Evolutionary conservation across 225 moss, liverwort and hornwort genomes (phyloP).

Genomic region (Thuidium tamariscinum): DNA sequence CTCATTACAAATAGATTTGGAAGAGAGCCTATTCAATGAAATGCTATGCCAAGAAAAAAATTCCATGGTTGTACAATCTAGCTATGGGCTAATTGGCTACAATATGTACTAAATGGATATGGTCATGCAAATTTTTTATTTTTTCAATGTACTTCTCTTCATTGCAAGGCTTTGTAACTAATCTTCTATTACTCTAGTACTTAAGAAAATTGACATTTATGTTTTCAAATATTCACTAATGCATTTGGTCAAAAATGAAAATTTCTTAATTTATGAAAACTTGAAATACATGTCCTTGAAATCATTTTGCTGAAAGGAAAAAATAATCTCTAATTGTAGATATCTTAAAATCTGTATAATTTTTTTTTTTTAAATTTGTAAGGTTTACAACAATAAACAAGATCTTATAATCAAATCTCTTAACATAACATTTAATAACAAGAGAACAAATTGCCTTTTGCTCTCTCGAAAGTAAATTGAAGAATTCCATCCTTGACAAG

Average conservation of each 20-base stretch:
- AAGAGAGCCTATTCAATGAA: accelerated
- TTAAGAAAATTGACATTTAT: not conserved
- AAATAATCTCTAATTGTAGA: not conserved
- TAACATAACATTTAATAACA: too few species aligned
- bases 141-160: accelerated
- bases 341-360: not conserved
- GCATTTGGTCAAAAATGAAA: not conserved
- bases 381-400: not conserved
- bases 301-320: too few species aligned
- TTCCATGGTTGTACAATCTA: not conserved
- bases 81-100: accelerated
- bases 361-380: accelerated
- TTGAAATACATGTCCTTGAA: not conserved
- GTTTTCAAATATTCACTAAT: not conserved
- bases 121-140: accelerated
- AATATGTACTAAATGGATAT: not conserved
- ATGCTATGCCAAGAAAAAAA: not conserved
- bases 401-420: not conserved
- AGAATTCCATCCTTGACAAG: too few species aligned
- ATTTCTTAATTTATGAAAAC: not conserved
- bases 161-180: not conserved
- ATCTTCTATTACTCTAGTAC: not conserved
- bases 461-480: too few species aligned
- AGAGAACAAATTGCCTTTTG: too few species aligned
- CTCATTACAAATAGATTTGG: accelerated